Conservation (phyloP, 805 yeast species). For the Ogataea sp. region DNA sequence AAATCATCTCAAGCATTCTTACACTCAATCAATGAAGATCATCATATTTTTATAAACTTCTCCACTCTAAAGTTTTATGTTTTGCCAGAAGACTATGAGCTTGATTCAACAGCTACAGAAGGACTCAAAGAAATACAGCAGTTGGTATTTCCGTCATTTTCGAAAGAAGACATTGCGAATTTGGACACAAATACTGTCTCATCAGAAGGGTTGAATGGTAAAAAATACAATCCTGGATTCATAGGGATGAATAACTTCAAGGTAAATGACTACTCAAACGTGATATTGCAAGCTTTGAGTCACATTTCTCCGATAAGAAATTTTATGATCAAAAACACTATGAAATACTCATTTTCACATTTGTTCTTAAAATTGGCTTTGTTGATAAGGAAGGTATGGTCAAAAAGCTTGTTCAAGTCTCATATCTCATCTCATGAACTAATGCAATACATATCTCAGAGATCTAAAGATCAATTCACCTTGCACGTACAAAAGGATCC, state of each 20-base stretch:
- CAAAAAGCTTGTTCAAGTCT: conserved; percentile 42
- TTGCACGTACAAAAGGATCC: conserved; percentile 40
- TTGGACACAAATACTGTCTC: conserved; percentile 17
- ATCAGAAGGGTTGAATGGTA: conserved; percentile 35
- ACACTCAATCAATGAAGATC: conserved; percentile 57
- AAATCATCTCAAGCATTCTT: conserved; percentile 55
- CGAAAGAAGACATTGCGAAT: conserved; percentile 21
- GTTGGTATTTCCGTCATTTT: conserved; percentile 45
- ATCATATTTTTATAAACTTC: conserved; percentile 56
- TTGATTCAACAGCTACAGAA: conserved; percentile 21
- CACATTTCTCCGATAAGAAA: conserved; percentile 48
- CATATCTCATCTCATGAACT: conserved; percentile 67
- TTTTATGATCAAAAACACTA: conserved; percentile 25
- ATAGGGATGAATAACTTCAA: conserved; percentile 54
- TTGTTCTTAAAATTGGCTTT: conserved; percentile 36
- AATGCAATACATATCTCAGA: conserved; percentile 36
- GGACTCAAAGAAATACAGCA: conserved; percentile 44
- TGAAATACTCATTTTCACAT: conserved; percentile 7
- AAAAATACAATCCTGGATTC: conserved; percentile 50
- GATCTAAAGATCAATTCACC: conserved; percentile 36
- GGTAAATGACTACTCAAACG: conserved; percentile 48
- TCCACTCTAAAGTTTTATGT: conserved; percentile 39
- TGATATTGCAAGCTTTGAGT: conserved; percentile 43
- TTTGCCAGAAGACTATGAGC: conserved; percentile 55
- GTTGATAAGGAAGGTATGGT: conserved; percentile 58